Conservation (phyloP, 1,284 basidiomycete genomes). For the Ganoderma leucocontextum region DNA sequence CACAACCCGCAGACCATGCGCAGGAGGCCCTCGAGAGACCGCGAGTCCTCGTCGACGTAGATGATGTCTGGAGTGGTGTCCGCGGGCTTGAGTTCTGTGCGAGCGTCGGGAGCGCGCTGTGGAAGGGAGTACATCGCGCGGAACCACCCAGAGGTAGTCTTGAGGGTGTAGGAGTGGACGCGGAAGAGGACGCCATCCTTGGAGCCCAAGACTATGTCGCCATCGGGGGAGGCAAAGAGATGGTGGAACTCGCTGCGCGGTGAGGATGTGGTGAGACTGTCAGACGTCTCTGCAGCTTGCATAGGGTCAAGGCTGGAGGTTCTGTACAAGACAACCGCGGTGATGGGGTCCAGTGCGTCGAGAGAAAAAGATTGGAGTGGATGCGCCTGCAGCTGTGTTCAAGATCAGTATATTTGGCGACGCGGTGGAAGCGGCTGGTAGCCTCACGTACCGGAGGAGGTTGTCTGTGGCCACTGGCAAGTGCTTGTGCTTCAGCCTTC, state of each 20-base stretch:
- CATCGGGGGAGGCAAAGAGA: constrained; percentile 55
- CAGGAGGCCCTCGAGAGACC: constrained; percentile 61
- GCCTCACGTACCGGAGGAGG: background rate
- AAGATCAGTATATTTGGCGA: background rate
- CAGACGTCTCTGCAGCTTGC: constrained; percentile 30
- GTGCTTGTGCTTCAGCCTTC: background rate
- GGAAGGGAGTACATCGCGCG: constrained; percentile 66
- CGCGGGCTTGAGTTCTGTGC: constrained; percentile 18
- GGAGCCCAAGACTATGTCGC: constrained; percentile 57
- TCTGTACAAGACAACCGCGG: background rate
- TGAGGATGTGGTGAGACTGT: constrained; percentile 16
- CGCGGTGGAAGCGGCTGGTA: background rate
- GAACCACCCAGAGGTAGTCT: constrained; percentile 71
- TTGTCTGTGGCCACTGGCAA: background rate
- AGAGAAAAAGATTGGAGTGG: background rate
- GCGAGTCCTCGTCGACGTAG: constrained; percentile 62
- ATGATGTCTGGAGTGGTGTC: constrained; percentile 48
- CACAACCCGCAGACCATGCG: constrained; percentile 66
- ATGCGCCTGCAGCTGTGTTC: background rate
- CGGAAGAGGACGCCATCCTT: constrained; percentile 59
- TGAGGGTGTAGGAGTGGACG: constrained; percentile 64
- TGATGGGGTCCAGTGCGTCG: constrained; percentile 8
- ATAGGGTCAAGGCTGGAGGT: constrained; percentile 16
- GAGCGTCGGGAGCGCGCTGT: constrained; percentile 37
- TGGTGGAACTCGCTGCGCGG: constrained; percentile 46